Base-by-base conservation (phyloP, 352 stramenopile genomes). In the Pythium diclinum region DNA sequence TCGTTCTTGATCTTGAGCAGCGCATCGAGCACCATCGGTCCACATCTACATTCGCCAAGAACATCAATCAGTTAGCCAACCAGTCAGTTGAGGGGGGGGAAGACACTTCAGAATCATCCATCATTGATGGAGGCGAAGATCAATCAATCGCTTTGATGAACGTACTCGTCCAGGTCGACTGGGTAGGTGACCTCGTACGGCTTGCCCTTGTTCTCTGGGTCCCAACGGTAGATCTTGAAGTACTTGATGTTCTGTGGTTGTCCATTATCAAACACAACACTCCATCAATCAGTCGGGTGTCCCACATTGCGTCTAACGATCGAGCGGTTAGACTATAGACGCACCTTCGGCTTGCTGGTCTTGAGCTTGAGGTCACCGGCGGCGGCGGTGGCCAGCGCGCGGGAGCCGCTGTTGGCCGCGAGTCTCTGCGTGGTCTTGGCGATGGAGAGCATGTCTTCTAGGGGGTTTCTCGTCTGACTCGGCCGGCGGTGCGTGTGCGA, bases 1-100 rank as follows among this genome's bases (percentile, higher is more conserved):
- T 99, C 97, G 73, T 98, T 98, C 85, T 99, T 99, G 72, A 99
- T 99, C 83, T 99, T 99, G 63, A 99, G 86, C 19, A 99, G 78
- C n/a, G 96, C 97, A 74, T 99, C 97, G 53, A 99, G 79, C 47
- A 99, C 92, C 97, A 99, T 99, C 28, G 97, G 96, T 14, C 97
- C 97, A 66, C 97, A 97, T 21, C 88, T 95, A 54, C 32, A 14
- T 16, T n/a, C 11, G 9, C 4, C 3, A 46, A 14, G 25, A 28
- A 19, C 28, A 47, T 47, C 40, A 51, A 23, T 51, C 44, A 51
- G 44, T 51, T 30, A 23, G 44, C 19, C 16, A 47, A n/a, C 13
- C 33, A 38, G 33, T 38, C 33, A 38, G 10, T 38, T 38, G 10
- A 38, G 33, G 33, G 33, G 33, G 33, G 33, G 25, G 33, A 38